A percentile compares a stretch with the other conserved stretches of the same genome.
phyloP scores from a whole-genome alignment of 768 basidiomycete genomes.

The Chalciporus sphaerocephalus region DNA sequence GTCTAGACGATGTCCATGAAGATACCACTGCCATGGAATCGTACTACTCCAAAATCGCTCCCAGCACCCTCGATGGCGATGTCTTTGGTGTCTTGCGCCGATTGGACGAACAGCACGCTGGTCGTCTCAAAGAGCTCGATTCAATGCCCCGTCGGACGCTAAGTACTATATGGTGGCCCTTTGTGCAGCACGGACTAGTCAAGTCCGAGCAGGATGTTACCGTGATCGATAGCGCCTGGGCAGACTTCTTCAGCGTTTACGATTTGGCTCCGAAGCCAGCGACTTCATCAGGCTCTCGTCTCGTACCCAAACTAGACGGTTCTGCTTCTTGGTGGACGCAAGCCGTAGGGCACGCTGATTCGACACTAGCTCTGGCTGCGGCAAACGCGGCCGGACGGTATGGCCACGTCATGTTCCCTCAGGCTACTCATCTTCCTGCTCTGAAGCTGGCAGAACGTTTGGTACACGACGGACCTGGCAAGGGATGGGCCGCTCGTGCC shows the following conservation, averaged over 20 bases:
- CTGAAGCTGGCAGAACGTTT: slow-evolving; percentile 78
- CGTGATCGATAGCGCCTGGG: slow-evolving; percentile 86
- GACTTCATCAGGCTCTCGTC: slow-evolving; percentile 31
- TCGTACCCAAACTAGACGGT: slow-evolving; percentile 72
- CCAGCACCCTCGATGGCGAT: slow-evolving; percentile 32
- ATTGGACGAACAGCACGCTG: slow-evolving; percentile 58
- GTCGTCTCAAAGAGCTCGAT: slow-evolving; percentile 68
- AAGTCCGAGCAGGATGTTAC: slow-evolving; percentile 69
- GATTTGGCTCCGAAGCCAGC: slow-evolving; percentile 28
- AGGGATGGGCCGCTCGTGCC: slow-evolving; percentile 85
- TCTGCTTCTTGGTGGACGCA: slow-evolving; percentile 99
- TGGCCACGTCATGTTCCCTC: slow-evolving; percentile 96
- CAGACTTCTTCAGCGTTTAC: slow-evolving; percentile 81
- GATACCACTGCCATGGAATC: slow-evolving; percentile 53
- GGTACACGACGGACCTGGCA: slow-evolving; percentile 70
- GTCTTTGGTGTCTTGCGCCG: slow-evolving; percentile 48
- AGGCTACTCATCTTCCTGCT: slow-evolving; percentile 82
- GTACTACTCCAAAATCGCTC: slow-evolving; percentile 63
- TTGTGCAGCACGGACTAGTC: slow-evolving; percentile 83
- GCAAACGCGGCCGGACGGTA: slow-evolving; percentile 89
- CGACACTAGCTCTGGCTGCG: slow-evolving; percentile 77
- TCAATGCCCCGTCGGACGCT: slow-evolving; percentile 76
- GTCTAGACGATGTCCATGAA: slow-evolving; percentile 37
- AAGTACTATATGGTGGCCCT: slow-evolving; percentile 92
- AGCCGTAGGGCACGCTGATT: slow-evolving; percentile 76